A percentile compares a stretch with the other conserved stretches of the same genome.
phyloP scores from a whole-genome alignment of 2,329 filamentous ascomycete genomes.

The Cladosporium velox region DNA sequence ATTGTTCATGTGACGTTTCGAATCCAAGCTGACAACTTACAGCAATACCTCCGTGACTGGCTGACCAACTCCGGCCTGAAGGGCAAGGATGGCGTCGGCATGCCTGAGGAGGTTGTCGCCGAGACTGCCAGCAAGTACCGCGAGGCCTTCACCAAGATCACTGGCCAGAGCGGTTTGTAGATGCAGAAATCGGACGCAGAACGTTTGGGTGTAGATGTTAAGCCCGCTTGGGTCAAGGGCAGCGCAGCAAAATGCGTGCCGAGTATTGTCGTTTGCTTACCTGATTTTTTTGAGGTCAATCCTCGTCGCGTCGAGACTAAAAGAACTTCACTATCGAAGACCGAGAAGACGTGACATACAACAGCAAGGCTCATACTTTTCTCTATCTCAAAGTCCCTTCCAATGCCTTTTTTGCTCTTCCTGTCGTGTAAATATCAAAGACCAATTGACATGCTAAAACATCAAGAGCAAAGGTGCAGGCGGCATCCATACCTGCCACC shows the following conservation, averaged over 20 bases:
- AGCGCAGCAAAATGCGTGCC: not conserved
- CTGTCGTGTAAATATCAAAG: not conserved
- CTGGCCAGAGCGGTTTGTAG: slow-evolving; percentile 14
- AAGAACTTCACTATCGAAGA: not conserved
- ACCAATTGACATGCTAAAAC: slow-evolving; percentile 3
- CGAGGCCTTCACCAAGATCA: slow-evolving; percentile 71
- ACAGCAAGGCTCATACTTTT: slow-evolving; percentile 9
- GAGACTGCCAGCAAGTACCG: slow-evolving; percentile 72
- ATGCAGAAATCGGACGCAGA: not conserved
- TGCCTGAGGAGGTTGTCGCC: slow-evolving; percentile 70
- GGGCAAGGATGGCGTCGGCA: slow-evolving; percentile 69
- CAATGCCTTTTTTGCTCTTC: not conserved
- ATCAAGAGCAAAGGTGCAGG: not conserved
- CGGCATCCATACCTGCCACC: not conserved
- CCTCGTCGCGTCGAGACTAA: not conserved
- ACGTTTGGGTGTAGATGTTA: not conserved
- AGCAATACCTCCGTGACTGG: slow-evolving; percentile 72
- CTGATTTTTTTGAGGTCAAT: not conserved
- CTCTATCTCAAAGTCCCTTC: slow-evolving; percentile 6
- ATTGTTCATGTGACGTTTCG: not conserved
- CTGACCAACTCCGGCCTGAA: slow-evolving; percentile 71
- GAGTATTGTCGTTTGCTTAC: not conserved
- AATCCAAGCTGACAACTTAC: slow-evolving; percentile 22
- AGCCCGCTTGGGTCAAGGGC: not conserved
- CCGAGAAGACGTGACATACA: not conserved